Percentiles rank a stretch among this genome's conserved stretches.
These are phyloP conservation scores for Mimosa bimucronata DNA, from an alignment of 306 rosid species.

Conservation along the genomic window DNA sequence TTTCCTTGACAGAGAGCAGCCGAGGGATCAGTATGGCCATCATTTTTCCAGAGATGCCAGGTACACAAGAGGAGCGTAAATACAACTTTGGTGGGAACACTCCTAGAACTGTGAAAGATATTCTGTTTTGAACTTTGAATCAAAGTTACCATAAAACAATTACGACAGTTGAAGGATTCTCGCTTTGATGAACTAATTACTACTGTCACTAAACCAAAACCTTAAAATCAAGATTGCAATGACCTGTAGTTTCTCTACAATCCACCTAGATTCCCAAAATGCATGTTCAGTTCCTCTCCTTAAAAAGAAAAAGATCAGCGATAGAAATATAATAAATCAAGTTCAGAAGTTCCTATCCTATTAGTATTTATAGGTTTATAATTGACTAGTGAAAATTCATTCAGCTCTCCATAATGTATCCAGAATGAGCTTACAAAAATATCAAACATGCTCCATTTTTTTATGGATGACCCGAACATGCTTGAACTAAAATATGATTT, in stretches of 20 bases:
- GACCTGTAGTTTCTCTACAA: neutral
- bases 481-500: neutral
- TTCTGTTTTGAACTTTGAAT: neutral
- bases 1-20: constrained; percentile 6
- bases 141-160: neutral
- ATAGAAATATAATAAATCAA: neutral
- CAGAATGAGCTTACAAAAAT: neutral
- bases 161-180: neutral
- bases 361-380: neutral
- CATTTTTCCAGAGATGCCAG: neutral
- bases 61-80: neutral
- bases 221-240: neutral
- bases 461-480: neutral
- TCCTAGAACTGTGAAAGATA: neutral
- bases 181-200: neutral
- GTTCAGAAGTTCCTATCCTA: neutral
- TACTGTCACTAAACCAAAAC: neutral
- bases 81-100: neutral
- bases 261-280: neutral
- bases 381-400: neutral
- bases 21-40: constrained; percentile 5
- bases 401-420: constrained; percentile 6
- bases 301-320: neutral
- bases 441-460: neutral
- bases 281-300: neutral